phyloP scores from a whole-genome alignment of 108 stramenopile species.

The Epipyxis sp. region DNA sequence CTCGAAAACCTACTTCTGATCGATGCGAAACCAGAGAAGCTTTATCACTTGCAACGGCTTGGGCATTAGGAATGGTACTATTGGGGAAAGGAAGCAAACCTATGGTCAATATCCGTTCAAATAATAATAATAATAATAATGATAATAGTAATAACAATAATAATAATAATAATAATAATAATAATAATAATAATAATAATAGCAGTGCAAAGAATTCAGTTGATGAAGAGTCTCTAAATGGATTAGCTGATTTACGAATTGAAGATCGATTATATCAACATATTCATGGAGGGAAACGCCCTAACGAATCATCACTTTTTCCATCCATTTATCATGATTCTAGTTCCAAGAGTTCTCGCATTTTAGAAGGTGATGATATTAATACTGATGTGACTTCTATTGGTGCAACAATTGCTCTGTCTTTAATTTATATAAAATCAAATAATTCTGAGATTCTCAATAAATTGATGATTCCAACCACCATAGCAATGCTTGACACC shows the following conservation, averaged over 20 bases:
- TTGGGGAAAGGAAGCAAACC: slow-evolving; percentile 35
- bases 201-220: not conserved
- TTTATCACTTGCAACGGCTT: slow-evolving; percentile 77
- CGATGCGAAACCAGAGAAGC: slow-evolving; percentile 67
- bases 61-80: slow-evolving; percentile 85
- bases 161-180: not conserved
- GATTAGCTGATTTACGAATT: slow-evolving; percentile 81
- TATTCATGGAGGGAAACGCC: slow-evolving; percentile 66
- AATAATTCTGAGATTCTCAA: slow-evolving; percentile 52
- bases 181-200: not conserved
- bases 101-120: too few species aligned
- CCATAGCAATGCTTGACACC: slow-evolving; percentile 83
- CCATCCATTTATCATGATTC: not conserved
- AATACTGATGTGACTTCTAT: slow-evolving; percentile 91
- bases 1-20: slow-evolving; percentile 66
- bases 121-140: not conserved
- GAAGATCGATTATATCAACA: slow-evolving; percentile 83
- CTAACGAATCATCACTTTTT: not conserved
- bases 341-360: slow-evolving; percentile 64
- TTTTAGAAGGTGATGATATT: slow-evolving; percentile 74
- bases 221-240: slow-evolving; percentile 57
- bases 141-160: not conserved
- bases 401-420: slow-evolving; percentile 87
- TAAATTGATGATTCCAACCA: slow-evolving; percentile 77
- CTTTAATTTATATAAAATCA: slow-evolving; percentile 80